Evolutionary conservation across 371 early-diverging fungal species (phyloP), one percentile per base, ranked within the genome.

Genomic region (Mortierella sp.): DNA sequence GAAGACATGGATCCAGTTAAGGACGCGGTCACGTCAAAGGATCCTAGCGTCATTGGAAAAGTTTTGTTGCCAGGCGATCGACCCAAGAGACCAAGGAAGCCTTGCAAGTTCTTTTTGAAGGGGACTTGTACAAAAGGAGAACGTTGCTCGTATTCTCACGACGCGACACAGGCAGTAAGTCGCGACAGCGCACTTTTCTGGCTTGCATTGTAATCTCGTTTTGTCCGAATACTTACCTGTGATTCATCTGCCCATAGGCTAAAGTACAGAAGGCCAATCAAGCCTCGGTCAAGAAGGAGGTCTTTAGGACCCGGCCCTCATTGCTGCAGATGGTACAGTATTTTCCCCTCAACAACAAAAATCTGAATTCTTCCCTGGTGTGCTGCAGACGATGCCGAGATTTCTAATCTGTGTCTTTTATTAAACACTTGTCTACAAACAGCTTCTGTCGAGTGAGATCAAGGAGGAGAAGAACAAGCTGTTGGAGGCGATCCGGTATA

Each of bases 401-500:
- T n/a, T n/a, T n/a, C n/a, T n/a, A n/a, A n/a, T n/a, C n/a, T n/a
- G n/a, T n/a, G n/a, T n/a, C n/a, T n/a, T n/a, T n/a, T n/a, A n/a
- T n/a, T n/a, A n/a, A n/a, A n/a, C n/a, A n/a, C n/a, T n/a, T n/a
- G n/a, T n/a, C n/a, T n/a, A n/a, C n/a, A n/a, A n/a, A 21, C 55
- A 83, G 82, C 51, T 87, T 12, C 50, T 87, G 44, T 78, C 81
- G n/a, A 81, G 80, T n/a, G 87, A 87, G 17, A 84, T 87, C 50
- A 75, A 70, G 6, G 65, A 82, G n/a, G 87, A 87, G 50, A 81
- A 83, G 56, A 87, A 79, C 60, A 73, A 79, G 17, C 72, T 87
- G 17, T 43, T 87, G 34, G 86, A 87, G 47, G 67, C 94, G 0
- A 92, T 97, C 17, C 87, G 98, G 4, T 97, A 89, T 73, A 88